Percentiles rank a stretch among this genome's conserved stretches.
These are phyloP conservation scores for Cystofilobasidium ferigula DNA, from an alignment of 768 basidiomycete species.

Conservation along the genomic window DNA sequence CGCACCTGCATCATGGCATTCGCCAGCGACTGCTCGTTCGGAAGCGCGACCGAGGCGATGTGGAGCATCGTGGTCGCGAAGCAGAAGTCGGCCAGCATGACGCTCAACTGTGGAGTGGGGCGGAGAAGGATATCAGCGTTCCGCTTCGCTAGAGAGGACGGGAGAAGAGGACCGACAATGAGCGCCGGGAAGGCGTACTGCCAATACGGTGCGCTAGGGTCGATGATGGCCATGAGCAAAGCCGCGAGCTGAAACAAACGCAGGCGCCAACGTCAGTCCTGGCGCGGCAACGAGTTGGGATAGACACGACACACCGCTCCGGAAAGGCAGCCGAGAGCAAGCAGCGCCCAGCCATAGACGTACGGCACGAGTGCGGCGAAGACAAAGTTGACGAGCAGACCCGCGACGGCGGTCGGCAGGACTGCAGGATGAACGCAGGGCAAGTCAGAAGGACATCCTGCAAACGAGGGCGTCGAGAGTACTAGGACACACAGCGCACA, in stretches of 20 bases:
- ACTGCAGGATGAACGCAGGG: no score
- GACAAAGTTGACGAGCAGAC: not conserved
- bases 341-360: conserved; percentile 4
- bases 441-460: conserved; percentile 29
- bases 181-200: conserved; percentile 3
- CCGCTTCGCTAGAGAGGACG: not conserved
- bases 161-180: not conserved
- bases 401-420: conserved; percentile 29
- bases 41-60: not conserved
- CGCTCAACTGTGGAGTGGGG: not conserved
- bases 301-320: not conserved
- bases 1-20: conserved; percentile 17
- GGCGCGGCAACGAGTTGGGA: not conserved
- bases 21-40: conserved; percentile 16
- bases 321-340: not conserved
- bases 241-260: conserved; percentile 3
- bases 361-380: conserved; percentile 10
- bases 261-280: not conserved
- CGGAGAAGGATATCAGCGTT: not conserved
- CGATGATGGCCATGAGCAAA: conserved; percentile 3
- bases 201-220: conserved; percentile 7
- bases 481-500: conserved; percentile 12
- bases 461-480: conserved; percentile 32
- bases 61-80: conserved; percentile 8
- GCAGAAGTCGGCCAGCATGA: not conserved